A percentile compares a stretch with the other conserved stretches of the same genome.
These are phyloP conservation scores for Chaetomiaceae sp. DNA, from an alignment of 2,329 filamentous ascomycete species.

Conservation along the genomic window DNA sequence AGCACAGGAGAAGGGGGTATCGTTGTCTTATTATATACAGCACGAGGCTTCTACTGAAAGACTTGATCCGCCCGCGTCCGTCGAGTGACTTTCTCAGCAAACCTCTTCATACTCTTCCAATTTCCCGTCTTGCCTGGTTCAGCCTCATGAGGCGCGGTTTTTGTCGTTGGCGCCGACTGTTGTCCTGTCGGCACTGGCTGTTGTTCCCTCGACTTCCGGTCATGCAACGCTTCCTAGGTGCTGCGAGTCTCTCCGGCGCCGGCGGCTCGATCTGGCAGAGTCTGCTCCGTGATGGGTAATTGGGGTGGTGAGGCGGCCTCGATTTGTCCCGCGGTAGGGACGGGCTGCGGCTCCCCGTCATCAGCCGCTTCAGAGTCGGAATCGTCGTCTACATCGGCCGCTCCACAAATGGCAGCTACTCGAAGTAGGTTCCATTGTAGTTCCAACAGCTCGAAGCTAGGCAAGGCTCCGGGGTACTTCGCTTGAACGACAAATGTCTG, in stretches of 20 bases:
- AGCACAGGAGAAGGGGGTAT: too few species aligned
- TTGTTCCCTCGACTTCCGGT: not conserved
- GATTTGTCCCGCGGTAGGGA: not conserved
- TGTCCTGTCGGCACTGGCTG: not conserved
- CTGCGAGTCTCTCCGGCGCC: not conserved
- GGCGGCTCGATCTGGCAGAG: not conserved
- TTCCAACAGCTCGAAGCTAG: conserved; percentile 11
- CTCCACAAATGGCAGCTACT: conserved; percentile 9
- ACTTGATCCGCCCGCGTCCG: too few species aligned
- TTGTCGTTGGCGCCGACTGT: not conserved
- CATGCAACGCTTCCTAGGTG: not conserved
- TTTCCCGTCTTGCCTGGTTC: not conserved
- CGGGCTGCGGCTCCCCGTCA: not conserved
- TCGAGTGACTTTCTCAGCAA: too few species aligned
- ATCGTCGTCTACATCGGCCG: conserved; percentile 8
- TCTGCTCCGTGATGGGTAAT: not conserved
- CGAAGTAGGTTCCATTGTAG: conserved; percentile 11
- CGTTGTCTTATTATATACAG: too few species aligned
- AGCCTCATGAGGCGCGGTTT: not conserved
- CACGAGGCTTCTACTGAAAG: too few species aligned
- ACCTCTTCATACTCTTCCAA: not conserved
- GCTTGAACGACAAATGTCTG: conserved; percentile 8
- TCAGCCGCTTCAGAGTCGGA: not conserved
- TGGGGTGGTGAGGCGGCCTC: not conserved
- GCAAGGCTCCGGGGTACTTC: not conserved